phyloP scores from a whole-genome alignment of 352 stramenopile species.

The Aphanomyces euteiches region DNA sequence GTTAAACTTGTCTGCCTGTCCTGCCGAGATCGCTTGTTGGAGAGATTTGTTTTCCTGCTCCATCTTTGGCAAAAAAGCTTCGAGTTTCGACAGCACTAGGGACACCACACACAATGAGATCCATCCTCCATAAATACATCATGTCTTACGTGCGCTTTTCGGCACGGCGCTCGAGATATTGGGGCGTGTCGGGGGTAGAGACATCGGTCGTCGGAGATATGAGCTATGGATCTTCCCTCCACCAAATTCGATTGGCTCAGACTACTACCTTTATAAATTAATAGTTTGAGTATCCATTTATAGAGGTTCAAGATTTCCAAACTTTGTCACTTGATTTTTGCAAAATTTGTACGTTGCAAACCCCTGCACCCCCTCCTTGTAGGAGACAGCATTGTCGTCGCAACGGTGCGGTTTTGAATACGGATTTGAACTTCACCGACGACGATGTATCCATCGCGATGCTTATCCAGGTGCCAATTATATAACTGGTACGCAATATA shows the following conservation, averaged over 20 bases:
- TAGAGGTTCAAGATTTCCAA: no score
- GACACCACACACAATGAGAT: constrained; percentile 4
- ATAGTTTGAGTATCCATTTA: no score
- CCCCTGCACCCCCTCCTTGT: no score
- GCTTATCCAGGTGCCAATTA: no score
- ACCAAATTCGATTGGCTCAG: constrained; percentile 20
- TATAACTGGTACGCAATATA: no score
- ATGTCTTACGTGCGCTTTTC: constrained; percentile 55
- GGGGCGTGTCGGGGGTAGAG: not conserved
- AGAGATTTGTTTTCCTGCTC: constrained; percentile 74
- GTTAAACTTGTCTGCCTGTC: constrained; percentile 60
- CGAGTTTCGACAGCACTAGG: constrained; percentile 65
- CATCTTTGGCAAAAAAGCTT: constrained; percentile 72
- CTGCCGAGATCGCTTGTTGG: constrained; percentile 51
- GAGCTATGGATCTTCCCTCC: not conserved
- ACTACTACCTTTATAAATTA: no score
- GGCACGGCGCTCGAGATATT: constrained; percentile 34
- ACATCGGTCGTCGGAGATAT: not conserved
- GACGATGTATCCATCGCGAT: no score
- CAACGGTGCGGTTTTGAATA: no score
- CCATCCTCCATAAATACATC: not conserved
- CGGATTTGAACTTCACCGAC: no score
- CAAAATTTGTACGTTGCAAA: no score
- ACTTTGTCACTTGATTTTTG: no score
- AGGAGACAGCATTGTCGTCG: no score